Evolutionary conservation across 768 basidiomycete genomes (phyloP), one percentile per base, ranked within the genome.

Genomic region (Epithele typhae): DNA sequence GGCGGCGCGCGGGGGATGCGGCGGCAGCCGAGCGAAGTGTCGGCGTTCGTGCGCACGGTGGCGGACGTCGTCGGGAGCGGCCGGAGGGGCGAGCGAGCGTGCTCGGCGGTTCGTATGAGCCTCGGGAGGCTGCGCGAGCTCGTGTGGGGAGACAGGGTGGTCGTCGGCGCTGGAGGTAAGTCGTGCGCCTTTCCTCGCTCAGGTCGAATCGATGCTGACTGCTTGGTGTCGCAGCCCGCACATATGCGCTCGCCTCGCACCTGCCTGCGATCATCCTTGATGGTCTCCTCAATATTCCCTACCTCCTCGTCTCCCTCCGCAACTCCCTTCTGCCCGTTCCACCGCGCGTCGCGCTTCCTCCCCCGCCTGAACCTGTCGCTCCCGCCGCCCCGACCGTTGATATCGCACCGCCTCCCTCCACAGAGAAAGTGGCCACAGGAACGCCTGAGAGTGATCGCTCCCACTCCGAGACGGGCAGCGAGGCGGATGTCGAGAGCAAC

Each of bases 151-250:
- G 78, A 87, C 44, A 66, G 86, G 30, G 78, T 87, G 57, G 76
- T 80, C 17, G 67, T 92, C 45, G 90, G 90, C 47, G 83, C 90
- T 41, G 90, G 89, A 64, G 87, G 88, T 91, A 58, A 57, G 77
- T 65, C 17, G 25, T 32, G n/a, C n/a, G n/a, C n/a, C 0, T 21
- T 18, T 43, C 14, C 38, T 24, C 25, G 21, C 32, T 21, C 23
- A 15, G 8, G 14, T 30, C 27, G 14, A 30, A 14, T 30, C 7
- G 24, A 17, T 24, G 37, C 25, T 39, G 39, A 51, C 19, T 10
- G n/a, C 41, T 34, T 37, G 7, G 38, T 10, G 49, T 54, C 37
- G n/a, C 55, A 87, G 89, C 87, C 4, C 66, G 69, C 25, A 87
- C 87, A 5, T 90, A 90, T 55, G 71, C 72, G 41, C 39, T 82